Percentiles rank a stretch among this genome's conserved stretches.
Evolutionary conservation across 306 rosid genomes (phyloP).

Genomic region (Citrullus amarus): DNA sequence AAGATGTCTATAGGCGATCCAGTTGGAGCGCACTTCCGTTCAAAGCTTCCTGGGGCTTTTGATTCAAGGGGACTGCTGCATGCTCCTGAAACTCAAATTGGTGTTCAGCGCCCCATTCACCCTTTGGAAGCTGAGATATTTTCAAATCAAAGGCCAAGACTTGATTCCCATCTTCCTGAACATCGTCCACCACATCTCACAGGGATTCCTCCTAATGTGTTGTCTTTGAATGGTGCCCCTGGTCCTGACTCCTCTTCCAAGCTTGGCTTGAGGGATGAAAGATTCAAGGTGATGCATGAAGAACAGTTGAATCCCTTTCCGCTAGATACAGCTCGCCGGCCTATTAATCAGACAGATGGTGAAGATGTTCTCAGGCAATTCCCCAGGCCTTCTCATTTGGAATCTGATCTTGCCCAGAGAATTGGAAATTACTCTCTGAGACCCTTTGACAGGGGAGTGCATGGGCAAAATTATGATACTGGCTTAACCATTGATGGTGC

Average conservation of each 20-base stretch:
- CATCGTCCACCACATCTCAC: constrained; percentile 24
- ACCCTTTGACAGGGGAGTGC: constrained; percentile 34
- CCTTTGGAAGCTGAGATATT: constrained; percentile 17
- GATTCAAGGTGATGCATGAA: constrained; percentile 43
- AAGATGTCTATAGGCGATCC: constrained; percentile 31
- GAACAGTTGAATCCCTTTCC: constrained; percentile 26
- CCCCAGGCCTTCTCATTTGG: constrained; percentile 41
- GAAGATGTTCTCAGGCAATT: constrained; percentile 57
- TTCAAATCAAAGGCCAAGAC: constrained; percentile 20
- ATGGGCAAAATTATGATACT: constrained; percentile 23
- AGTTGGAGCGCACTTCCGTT: constrained; percentile 35
- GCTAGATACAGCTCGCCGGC: constrained; percentile 22
- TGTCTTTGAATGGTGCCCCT: constrained; percentile 25
- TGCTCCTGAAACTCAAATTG: constrained; percentile 38
- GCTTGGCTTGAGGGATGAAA: constrained; percentile 49
- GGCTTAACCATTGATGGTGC: constrained; percentile 24
- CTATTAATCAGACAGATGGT: constrained; percentile 38
- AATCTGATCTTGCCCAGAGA: constrained; percentile 45
- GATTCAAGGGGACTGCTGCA: constrained; percentile 43
- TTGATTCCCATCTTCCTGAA: constrained; percentile 16
- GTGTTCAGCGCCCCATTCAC: constrained; percentile 21
- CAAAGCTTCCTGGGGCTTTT: constrained; percentile 33
- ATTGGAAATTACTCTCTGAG: constrained; percentile 35
- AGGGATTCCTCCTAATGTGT: constrained; percentile 13
- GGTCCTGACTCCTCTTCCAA: constrained; percentile 22